Evolutionary conservation across 306 rosid species (phyloP), one percentile per base, ranked within the genome.

Genomic region (Sindora glabra): DNA sequence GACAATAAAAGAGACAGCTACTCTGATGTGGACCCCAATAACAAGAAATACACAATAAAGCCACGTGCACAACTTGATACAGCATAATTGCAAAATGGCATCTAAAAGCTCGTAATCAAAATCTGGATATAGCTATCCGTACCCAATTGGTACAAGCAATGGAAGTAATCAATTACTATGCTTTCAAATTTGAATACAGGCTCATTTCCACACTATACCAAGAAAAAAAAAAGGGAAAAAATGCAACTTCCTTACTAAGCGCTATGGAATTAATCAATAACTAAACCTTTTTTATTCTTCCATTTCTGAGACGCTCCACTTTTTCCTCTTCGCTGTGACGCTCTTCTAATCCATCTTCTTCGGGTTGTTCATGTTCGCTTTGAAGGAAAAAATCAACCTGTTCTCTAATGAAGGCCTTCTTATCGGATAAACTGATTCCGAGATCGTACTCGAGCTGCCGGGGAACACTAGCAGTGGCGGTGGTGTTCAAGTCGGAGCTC

Each of bases 371-470:
- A 16, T 67, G 78, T 62, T 74, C 80, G 63, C 65, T 56, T 32
- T 81, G 84, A 50, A 87, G 84, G 72, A 83, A 87, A 57, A 79
- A 50, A 82, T 81, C 90, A 4, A 87, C 86, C 71, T 87, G 95
- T 30, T 83, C 86, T 56, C 95, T 53, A 1, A 87, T 83, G 70
- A 87, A 87, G 17, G 68, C 74, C 67, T 83, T 87, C 60, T 79
- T 75, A 60, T 81, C 79, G 12, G 86, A 81, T 38, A 87, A 87
- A 73, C 81, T 84, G 58, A 87, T 68, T 18, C 79, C 84, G 37
- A 83, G 83, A 72, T 87, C 90, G 30, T 17, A 55, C 75, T 87
- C 86, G 44, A 87, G 69, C 73, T 78, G 79, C 44, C 90, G 90
- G 72, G 90, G 90, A 13, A 87, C 89, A 60, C 70, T 79, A 59